A percentile compares a stretch with the other conserved stretches of the same genome.
These are phyloP conservation scores for Cyberlindnera amylophila DNA, from an alignment of 805 yeast species.

Conservation along the genomic window DNA sequence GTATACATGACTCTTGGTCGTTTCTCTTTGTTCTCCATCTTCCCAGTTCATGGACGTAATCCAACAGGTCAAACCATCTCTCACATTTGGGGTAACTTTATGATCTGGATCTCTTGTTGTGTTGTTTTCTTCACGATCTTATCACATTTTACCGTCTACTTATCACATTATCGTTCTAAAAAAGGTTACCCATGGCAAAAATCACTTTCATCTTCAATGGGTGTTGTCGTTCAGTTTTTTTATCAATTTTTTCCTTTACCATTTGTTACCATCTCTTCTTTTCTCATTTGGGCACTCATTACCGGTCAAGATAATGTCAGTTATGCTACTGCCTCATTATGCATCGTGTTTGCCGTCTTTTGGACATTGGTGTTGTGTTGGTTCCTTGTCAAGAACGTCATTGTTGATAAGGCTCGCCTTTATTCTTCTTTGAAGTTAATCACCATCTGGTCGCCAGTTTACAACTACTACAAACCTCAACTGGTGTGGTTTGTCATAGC, in stretches of 20 bases:
- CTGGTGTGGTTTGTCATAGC: conserved; percentile 36
- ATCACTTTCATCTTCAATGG: background rate
- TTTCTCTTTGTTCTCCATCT: conserved; percentile 7
- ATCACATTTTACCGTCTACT: conserved; percentile 2
- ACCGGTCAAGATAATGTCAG: background rate
- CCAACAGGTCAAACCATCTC: conserved; percentile 36
- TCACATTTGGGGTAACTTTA: conserved; percentile 42
- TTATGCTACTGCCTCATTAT: conserved; percentile 1
- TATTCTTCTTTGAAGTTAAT: conserved; percentile 47
- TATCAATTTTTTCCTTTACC: conserved; percentile 13
- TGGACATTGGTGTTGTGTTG: conserved; percentile 9
- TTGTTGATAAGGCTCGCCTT: conserved; percentile 24
- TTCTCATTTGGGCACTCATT: conserved; percentile 4
- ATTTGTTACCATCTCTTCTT: conserved; percentile 10
- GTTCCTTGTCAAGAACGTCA: conserved; percentile 15
- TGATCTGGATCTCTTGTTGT: conserved; percentile 27
- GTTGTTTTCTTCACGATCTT: conserved; percentile 3
- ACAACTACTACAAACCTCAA: conserved; percentile 41
- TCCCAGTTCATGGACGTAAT: conserved; percentile 35
- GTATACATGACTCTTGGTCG: conserved; percentile 36
- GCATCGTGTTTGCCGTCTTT: conserved; percentile 1
- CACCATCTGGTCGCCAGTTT: conserved; percentile 43
- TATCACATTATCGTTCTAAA: background rate
- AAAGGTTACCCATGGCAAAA: conserved; percentile 3
- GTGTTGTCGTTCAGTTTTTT: conserved; percentile 6